These are phyloP conservation scores for Grifola frondosa DNA, from an alignment of 1,284 basidiomycete genomes.

Conservation along the genomic window DNA sequence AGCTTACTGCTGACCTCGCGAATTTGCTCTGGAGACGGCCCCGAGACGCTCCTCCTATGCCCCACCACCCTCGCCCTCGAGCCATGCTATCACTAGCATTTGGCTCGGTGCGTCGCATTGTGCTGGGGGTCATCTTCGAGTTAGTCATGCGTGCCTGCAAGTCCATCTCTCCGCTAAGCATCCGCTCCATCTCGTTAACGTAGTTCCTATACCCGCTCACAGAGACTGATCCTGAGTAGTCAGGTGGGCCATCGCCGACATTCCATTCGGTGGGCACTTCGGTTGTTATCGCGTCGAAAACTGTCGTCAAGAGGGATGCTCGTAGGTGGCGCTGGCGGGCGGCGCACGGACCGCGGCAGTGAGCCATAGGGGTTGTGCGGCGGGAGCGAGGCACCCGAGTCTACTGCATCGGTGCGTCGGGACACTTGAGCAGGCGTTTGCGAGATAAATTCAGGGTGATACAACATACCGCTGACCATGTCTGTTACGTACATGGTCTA, in stretches of 20 bases:
- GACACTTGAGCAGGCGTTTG: too few species aligned
- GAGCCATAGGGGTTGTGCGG: slow-evolving; percentile 2
- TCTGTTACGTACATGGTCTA: slow-evolving; percentile 20
- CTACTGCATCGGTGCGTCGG: too few species aligned
- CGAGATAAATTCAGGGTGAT: too few species aligned
- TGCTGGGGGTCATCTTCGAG: slow-evolving; percentile 1
- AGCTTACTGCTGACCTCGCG: slow-evolving; percentile 26
- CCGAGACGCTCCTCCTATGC: slow-evolving; percentile 3
- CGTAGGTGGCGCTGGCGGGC: slow-evolving; percentile 34
- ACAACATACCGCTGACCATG: slow-evolving; percentile 12
- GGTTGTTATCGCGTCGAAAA: slow-evolving; percentile 41
- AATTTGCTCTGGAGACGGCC: slow-evolving; percentile 21
- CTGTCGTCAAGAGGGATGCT: slow-evolving; percentile 40
- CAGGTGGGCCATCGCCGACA: slow-evolving; percentile 24
- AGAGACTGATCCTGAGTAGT: slow-evolving; percentile 33
- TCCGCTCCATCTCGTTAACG: slow-evolving; percentile 47
- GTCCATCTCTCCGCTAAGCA: slow-evolving; percentile 39
- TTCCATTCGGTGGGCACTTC: slow-evolving; percentile 34
- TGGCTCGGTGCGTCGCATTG: slow-evolving; percentile 12
- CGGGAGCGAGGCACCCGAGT: too few species aligned
- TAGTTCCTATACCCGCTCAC: slow-evolving; percentile 42
- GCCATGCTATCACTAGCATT: slow-evolving; percentile 8
- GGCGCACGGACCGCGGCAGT: slow-evolving; percentile 8
- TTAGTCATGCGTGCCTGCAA: slow-evolving; percentile 17
- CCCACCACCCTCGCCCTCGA: slow-evolving; percentile 1